Conservation (phyloP, 768 basidiomycete species). For the Lactarius hatsudake region DNA sequence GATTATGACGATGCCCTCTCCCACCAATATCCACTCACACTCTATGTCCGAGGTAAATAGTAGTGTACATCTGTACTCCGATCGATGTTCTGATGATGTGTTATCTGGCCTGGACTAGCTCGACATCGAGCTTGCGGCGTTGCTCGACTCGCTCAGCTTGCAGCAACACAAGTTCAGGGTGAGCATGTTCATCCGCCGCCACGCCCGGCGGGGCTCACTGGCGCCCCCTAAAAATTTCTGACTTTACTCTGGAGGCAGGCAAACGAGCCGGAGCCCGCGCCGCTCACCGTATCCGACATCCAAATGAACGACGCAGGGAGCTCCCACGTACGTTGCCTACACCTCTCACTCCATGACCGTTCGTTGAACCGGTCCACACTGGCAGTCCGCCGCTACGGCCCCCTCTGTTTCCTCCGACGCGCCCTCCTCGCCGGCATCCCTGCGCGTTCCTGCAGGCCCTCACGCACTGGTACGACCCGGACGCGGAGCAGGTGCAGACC, state of each 20-base stretch:
- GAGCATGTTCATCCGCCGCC: constrained; percentile 1
- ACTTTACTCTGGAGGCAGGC: constrained; percentile 26
- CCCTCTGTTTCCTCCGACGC: constrained; percentile 29
- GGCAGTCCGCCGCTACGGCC: constrained; percentile 27
- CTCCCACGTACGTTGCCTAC: constrained; percentile 18
- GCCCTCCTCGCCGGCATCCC: constrained; percentile 8
- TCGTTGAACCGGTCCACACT: not conserved
- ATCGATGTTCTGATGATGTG: not conserved
- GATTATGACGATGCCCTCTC: constrained; percentile 25
- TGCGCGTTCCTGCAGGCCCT: constrained; percentile 36
- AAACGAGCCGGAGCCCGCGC: constrained; percentile 20
- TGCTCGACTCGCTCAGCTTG: constrained; percentile 26
- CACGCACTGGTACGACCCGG: constrained; percentile 29
- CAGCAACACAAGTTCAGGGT: constrained; percentile 25
- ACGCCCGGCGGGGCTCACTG: not conserved
- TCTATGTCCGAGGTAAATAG: constrained; percentile 22
- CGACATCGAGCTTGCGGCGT: constrained; percentile 23
- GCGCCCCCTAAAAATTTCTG: not conserved
- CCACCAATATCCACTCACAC: constrained; percentile 14
- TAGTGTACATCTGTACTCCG: not conserved
- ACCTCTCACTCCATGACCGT: not conserved
- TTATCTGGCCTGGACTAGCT: constrained; percentile 14
- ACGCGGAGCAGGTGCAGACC: constrained; percentile 41
- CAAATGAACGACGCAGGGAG: constrained; percentile 27
- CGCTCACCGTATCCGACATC: constrained; percentile 19